These are phyloP conservation scores for Calonectria naviculata DNA, from an alignment of 2,329 filamentous ascomycete species.

Conservation along the genomic window DNA sequence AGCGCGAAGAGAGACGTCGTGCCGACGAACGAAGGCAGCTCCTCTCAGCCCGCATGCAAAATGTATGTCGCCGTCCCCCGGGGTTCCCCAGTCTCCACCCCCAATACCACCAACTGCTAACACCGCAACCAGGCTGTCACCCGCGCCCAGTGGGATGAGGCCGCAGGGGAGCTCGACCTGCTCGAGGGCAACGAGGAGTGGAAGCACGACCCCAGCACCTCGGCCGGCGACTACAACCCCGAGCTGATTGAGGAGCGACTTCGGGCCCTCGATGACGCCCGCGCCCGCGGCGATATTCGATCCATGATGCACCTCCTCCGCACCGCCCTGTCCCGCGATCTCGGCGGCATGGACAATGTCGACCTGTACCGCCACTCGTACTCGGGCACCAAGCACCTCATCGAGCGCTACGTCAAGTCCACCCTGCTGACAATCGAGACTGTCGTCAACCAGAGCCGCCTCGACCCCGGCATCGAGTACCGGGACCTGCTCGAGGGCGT, in stretches of 20 bases:
- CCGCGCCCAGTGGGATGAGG: slow-evolving; percentile 78
- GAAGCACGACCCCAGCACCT: slow-evolving; percentile 70
- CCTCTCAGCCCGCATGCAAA: slow-evolving; percentile 72
- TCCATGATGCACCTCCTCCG: slow-evolving; percentile 85
- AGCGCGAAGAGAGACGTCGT: slow-evolving; percentile 58
- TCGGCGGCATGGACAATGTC: slow-evolving; percentile 88
- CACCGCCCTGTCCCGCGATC: slow-evolving; percentile 81
- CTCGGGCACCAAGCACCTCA: slow-evolving; percentile 86
- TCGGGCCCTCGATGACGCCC: slow-evolving; percentile 78
- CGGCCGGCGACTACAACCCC: slow-evolving; percentile 76
- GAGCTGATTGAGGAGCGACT: slow-evolving; percentile 76
- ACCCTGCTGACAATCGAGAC: slow-evolving; percentile 79
- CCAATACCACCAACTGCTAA: slow-evolving; percentile 14
- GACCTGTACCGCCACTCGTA: slow-evolving; percentile 86
- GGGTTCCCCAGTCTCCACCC: not conserved
- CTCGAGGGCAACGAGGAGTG: slow-evolving; percentile 85
- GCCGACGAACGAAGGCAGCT: slow-evolving; percentile 71
- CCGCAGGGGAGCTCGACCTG: slow-evolving; percentile 80
- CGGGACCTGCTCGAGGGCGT: slow-evolving; percentile 74
- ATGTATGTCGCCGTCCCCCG: slow-evolving; percentile 59
- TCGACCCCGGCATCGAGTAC: slow-evolving; percentile 66
- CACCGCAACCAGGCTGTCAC: slow-evolving; percentile 67
- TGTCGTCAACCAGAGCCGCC: slow-evolving; percentile 71
- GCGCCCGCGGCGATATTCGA: slow-evolving; percentile 76
- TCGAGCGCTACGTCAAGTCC: slow-evolving; percentile 88